Evolutionary conservation across 441 rosid species (phyloP).

Genomic region (Breynia disticha): DNA sequence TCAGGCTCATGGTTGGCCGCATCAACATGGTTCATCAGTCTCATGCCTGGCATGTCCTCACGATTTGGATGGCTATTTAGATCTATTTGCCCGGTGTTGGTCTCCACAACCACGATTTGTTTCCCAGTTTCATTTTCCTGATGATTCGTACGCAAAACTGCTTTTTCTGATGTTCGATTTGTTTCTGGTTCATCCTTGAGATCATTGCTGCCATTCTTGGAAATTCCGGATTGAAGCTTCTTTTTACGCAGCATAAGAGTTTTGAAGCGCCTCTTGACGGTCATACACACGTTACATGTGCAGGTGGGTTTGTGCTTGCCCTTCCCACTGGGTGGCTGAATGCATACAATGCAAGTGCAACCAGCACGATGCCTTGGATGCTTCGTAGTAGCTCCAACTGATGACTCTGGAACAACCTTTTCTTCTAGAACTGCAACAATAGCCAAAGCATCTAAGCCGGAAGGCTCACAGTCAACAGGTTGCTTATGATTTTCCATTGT

Average conservation of each 20-base stretch:
- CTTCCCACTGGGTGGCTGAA: conserved; percentile 97
- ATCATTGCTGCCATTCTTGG: conserved; percentile 21
- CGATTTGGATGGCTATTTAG: conserved; percentile 43
- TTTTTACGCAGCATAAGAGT: conserved; percentile 81
- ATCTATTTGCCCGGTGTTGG: conserved; percentile 37
- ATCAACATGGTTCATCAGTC: conserved; percentile 22
- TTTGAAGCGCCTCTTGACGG: conserved; percentile 84
- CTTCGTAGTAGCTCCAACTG: conserved; percentile 71
- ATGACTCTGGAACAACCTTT: conserved; percentile 31
- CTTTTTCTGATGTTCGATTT: conserved; percentile 12
- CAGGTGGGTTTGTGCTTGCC: conserved; percentile 77
- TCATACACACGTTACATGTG: conserved; percentile 84
- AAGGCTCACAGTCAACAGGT: conserved; percentile 33
- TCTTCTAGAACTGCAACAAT: conserved; percentile 82
- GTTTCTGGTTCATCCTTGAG: conserved; percentile 26
- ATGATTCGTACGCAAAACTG: conserved; percentile 12
- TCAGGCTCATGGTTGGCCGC: conserved; percentile 9
- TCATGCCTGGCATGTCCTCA: conserved; percentile 24
- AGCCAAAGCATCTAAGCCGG: conserved; percentile 85
- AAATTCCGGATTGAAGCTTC: conserved; percentile 48
- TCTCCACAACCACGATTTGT: conserved; percentile 30
- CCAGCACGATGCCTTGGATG: conserved; percentile 96
- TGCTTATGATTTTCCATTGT: conserved; percentile 30
- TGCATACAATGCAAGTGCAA: conserved; percentile 92
- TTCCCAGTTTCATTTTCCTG: conserved; percentile 28